Conservation (phyloP, 2,329 filamentous ascomycete species). For the Stachybotrys elegans region DNA sequence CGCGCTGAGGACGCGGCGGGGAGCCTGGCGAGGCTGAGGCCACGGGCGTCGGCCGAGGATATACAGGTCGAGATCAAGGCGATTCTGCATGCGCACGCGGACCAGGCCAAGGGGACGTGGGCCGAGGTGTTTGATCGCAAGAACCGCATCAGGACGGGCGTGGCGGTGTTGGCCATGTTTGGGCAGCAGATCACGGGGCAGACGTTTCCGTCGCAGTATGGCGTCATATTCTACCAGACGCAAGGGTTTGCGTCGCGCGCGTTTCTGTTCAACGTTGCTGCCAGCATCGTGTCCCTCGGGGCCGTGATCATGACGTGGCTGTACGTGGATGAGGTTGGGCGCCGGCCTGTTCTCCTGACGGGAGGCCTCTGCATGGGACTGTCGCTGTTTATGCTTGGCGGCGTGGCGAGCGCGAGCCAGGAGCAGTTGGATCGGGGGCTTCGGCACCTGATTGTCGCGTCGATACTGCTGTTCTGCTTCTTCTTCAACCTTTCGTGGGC, state of each 20-base stretch:
- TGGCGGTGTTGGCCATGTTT: constrained; percentile 23
- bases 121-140: constrained; percentile 6
- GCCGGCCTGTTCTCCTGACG: constrained; percentile 18
- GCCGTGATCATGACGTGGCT: constrained; percentile 16
- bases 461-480: constrained; percentile 18
- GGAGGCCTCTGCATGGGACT: constrained; percentile 17
- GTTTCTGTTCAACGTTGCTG: constrained; percentile 19
- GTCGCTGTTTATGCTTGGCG: constrained; percentile 18
- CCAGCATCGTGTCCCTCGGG: constrained; percentile 9
- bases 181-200: constrained; percentile 27
- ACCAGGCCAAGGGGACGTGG: constrained; percentile 6
- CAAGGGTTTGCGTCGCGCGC: constrained; percentile 18
- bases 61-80: constrained; percentile 17
- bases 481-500: constrained; percentile 22
- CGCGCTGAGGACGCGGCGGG: constrained; percentile 28
- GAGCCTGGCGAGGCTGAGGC: constrained; percentile 25
- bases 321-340: constrained; percentile 17
- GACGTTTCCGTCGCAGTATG: constrained; percentile 22
- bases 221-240: constrained; percentile 22
- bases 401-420: constrained; percentile 8
- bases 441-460: constrained; percentile 7
- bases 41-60: constrained; percentile 19
- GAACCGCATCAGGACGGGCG: constrained; percentile 9
- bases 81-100: constrained; percentile 9
- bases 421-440: constrained; percentile 6